Evolutionary conservation across 768 basidiomycete species (phyloP), one percentile per base, ranked within the genome.

Genomic region (Boletus pseudopeckii): DNA sequence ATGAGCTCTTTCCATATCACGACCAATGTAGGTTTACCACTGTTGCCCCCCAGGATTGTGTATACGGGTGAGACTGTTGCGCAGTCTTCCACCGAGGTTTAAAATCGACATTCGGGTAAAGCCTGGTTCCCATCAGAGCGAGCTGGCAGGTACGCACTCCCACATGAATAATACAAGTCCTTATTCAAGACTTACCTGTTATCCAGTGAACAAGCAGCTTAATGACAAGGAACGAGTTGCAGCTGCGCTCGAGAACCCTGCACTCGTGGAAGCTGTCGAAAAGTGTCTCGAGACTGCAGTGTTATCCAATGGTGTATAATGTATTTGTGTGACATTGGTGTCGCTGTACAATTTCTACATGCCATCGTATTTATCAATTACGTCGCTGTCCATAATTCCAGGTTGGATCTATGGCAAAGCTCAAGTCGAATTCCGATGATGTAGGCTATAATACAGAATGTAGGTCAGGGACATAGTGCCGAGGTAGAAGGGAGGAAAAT

Each of bases 181-280:
- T 20, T n/a, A 26, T 52, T 33, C 7, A 4, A n/a, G 22, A 17
- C 28, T 44, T 24, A 14, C 3, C 10, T 48, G 37, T 7, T 13
- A 7, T 24, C 45, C 58, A 96, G 97, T 99, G 11, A 99, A 98
- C 73, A 98, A 98, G 69, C 97, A 99, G 65, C 78, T 99, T 33
- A 99, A 99, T 64, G 97, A 99, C 74, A 99, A 99, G 72, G 97
- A 99, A 72, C 80, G 97, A 38, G 97, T 98, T 2, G 94, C 94
- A 24, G 97, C 97, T 11, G 97, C 97, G 1, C 77, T 98, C 45
- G 97, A 99, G 71, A 98, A 98, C 71, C 80, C 84, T 3, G 81
- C 87, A 28, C 79, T 99, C 5, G 68, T 98, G 2, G 87, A 88
- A 50, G 91, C 92, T 0, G 83, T 99, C 10, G 95, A 98, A 68